phyloP scores from a whole-genome alignment of 2,329 filamentous ascomycete species.

The Rutstroemia sp. region DNA sequence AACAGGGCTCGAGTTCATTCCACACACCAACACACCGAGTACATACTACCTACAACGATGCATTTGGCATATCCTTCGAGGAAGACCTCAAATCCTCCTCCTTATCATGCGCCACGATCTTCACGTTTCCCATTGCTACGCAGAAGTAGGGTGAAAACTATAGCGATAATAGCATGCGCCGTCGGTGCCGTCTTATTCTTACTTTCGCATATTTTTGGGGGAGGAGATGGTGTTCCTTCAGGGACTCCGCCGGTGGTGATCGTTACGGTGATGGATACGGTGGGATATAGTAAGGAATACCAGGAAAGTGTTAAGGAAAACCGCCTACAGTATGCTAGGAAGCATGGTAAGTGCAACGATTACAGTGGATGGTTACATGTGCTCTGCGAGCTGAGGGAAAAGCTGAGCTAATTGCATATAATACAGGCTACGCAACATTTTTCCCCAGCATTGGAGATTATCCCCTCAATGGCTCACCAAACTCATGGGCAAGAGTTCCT shows the following conservation, averaged over 20 bases:
- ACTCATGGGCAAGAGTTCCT: slow-evolving; percentile 71
- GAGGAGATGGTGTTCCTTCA: slow-evolving; percentile 33
- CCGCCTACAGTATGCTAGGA: slow-evolving; percentile 72
- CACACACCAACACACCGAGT: slow-evolving; percentile 7
- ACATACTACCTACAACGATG: slow-evolving; percentile 44
- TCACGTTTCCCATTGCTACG: slow-evolving; percentile 48
- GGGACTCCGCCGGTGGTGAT: slow-evolving; percentile 62
- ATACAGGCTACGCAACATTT: slow-evolving; percentile 75
- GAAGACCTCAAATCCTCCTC: slow-evolving; percentile 70
- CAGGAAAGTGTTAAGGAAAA: slow-evolving; percentile 72
- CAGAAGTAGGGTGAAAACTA: slow-evolving; percentile 53
- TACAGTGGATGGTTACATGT: background rate
- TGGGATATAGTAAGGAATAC: slow-evolving; percentile 56
- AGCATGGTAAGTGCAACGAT: slow-evolving; percentile 59
- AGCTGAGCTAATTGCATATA: background rate
- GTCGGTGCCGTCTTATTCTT: slow-evolving; percentile 48
- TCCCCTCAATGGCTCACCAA: slow-evolving; percentile 51
- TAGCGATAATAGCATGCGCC: slow-evolving; percentile 39
- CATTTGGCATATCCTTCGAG: slow-evolving; percentile 85
- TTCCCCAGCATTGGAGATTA: slow-evolving; percentile 74
- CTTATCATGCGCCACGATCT: slow-evolving; percentile 54
- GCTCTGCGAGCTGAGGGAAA: background rate
- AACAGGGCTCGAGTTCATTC: background rate
- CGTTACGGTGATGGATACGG: slow-evolving; percentile 74
- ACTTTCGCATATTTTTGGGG: slow-evolving; percentile 35